Conservation (phyloP, 2,329 filamentous ascomycete species). For the Phymatotrichopsis omnivora region DNA sequence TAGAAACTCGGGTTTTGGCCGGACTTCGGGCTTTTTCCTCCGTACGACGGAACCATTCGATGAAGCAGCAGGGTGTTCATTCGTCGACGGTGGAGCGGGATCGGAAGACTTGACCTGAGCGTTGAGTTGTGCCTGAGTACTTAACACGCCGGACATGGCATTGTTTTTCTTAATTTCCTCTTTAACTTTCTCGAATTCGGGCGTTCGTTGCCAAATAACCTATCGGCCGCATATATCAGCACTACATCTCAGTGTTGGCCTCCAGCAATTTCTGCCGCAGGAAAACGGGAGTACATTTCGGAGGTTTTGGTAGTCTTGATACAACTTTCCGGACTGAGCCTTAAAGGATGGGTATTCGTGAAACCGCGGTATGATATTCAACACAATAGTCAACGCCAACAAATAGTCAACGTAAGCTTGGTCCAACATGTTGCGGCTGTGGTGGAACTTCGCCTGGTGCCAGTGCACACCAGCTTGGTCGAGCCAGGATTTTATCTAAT, state of each 20-base stretch:
- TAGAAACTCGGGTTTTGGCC: constrained; percentile 26
- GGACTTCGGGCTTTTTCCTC: constrained; percentile 17
- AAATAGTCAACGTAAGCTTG: constrained; percentile 53
- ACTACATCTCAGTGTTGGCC: constrained; percentile 19
- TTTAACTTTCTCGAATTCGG: constrained; percentile 49
- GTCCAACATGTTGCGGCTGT: constrained; percentile 14
- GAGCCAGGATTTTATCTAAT: constrained; percentile 43
- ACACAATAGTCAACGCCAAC: constrained; percentile 65
- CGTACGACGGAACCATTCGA: not conserved
- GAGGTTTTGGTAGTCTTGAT: no score
- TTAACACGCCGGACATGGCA: constrained; percentile 48
- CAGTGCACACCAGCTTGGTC: constrained; percentile 46
- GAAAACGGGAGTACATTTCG: no score
- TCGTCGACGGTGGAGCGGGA: not conserved
- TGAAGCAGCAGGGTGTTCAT: not conserved
- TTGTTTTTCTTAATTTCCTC: constrained; percentile 54
- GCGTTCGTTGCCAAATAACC: constrained; percentile 37
- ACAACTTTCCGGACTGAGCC: no score
- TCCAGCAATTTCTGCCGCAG: no score
- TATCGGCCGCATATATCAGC: constrained; percentile 27
- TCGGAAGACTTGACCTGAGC: constrained; percentile 17
- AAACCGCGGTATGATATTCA: constrained; percentile 66
- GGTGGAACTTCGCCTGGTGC: constrained; percentile 15
- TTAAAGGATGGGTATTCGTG: constrained; percentile 60
- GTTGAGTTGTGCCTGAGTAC: constrained; percentile 29